A percentile compares a stretch with the other conserved stretches of the same genome.
phyloP scores from a whole-genome alignment of 2,329 filamentous ascomycete species.

The Colletotrichum chlorophyti region DNA sequence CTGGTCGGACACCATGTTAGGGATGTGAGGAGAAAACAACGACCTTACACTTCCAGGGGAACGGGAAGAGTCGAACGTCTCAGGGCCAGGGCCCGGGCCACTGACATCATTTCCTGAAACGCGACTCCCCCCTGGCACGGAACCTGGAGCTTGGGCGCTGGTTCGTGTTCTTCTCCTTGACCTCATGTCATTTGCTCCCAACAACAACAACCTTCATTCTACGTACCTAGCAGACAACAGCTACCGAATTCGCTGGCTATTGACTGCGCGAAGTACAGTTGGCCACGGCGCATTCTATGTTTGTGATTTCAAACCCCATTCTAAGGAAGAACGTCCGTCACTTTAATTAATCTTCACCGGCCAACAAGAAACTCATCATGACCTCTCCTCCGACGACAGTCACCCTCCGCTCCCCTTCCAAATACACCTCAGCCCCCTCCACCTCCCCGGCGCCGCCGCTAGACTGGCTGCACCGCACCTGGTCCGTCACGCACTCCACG shows the following conservation, averaged over 20 bases:
- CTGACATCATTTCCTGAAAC: constrained; percentile 29
- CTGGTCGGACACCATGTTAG: too few relatives aligned
- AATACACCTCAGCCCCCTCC: constrained; percentile 45
- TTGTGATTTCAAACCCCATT: too few relatives aligned
- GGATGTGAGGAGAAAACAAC: neutral
- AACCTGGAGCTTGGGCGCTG: constrained; percentile 44
- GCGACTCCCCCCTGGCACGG: constrained; percentile 15
- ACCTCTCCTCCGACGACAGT: constrained; percentile 21
- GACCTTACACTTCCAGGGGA: neutral
- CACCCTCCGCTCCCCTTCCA: constrained; percentile 48
- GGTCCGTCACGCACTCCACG: constrained; percentile 78
- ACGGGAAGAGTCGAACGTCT: neutral
- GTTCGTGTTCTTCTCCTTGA: constrained; percentile 4
- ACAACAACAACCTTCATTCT: neutral
- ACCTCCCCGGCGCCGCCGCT: constrained; percentile 53
- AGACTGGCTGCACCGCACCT: constrained; percentile 69
- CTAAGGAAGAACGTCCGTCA: too few relatives aligned
- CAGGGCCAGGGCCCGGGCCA: neutral
- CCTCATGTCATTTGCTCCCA: neutral
- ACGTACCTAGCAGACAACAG: neutral
- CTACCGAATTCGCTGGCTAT: too few relatives aligned
- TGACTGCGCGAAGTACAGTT: too few relatives aligned
- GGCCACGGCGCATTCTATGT: too few relatives aligned
- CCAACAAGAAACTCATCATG: constrained; percentile 9
- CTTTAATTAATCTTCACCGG: neutral